Conservation (phyloP, 257 asterid genomes). For the Coffea eugenioides region DNA sequence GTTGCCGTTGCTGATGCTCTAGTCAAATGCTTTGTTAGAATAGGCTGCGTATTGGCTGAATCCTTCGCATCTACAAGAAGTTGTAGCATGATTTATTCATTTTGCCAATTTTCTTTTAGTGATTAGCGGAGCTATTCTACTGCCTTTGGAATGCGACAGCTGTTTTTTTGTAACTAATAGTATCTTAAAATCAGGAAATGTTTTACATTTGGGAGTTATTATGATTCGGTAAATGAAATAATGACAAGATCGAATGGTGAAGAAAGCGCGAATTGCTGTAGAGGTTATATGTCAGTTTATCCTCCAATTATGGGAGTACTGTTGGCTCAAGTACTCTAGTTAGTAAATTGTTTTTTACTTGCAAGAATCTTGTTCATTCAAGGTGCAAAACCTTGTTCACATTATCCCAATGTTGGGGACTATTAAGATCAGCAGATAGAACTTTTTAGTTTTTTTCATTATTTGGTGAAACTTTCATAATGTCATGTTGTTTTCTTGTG, state of each 20-base stretch:
- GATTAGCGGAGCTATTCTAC: neutral
- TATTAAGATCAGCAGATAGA: neutral
- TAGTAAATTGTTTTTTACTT: neutral
- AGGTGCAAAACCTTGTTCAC: neutral
- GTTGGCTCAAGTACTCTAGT: neutral
- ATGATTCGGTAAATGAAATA: neutral
- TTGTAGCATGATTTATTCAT: neutral
- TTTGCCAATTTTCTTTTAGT: no score
- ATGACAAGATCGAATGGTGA: neutral
- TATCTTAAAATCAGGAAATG: neutral
- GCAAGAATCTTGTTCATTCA: neutral
- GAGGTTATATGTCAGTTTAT: neutral
- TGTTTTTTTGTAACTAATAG: neutral
- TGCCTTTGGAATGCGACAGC: neutral
- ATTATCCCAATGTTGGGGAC: neutral
- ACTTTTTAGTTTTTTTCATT: neutral
- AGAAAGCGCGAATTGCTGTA: neutral
- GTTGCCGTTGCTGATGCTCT: neutral
- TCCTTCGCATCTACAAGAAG: neutral
- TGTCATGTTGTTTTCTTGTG: constrained; percentile 21
- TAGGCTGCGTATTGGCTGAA: neutral
- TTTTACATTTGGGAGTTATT: neutral
- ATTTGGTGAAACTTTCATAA: neutral
- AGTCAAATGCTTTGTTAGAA: neutral
- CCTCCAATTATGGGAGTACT: neutral